phyloP scores from a whole-genome alignment of 2,329 filamentous ascomycete genomes.

The Phaeosphaeriaceae sp. region DNA sequence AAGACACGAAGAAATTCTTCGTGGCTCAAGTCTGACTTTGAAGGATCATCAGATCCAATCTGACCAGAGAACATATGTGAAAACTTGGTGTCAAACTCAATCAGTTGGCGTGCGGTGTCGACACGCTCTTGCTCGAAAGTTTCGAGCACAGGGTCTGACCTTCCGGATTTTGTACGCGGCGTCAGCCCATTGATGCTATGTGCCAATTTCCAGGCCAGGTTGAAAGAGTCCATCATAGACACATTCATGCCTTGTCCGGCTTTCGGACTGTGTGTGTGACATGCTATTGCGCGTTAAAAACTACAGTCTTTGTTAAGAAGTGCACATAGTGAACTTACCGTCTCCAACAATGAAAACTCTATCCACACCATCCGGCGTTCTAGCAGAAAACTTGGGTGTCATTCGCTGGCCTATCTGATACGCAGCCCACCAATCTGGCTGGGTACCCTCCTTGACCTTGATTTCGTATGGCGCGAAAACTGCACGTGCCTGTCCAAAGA shows the following conservation, averaged over 20 bases:
- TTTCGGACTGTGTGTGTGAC: background rate
- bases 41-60: background rate
- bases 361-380: background rate
- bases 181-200: background rate
- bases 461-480: background rate
- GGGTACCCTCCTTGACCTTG: background rate
- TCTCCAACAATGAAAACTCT: background rate
- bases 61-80: background rate
- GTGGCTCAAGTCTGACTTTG: background rate
- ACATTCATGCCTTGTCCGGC: background rate
- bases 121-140: background rate
- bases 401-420: background rate
- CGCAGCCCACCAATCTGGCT: background rate
- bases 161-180: background rate
- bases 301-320: background rate
- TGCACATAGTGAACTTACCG: background rate
- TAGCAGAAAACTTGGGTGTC: background rate
- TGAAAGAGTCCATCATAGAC: background rate
- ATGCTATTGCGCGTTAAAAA: background rate
- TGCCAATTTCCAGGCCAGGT: background rate
- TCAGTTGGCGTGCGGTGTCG: background rate
- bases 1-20: background rate
- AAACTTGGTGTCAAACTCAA: background rate
- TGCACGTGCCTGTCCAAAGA: background rate
- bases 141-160: background rate